phyloP scores from a whole-genome alignment of 1,284 basidiomycete genomes.

The Peniophora sp. region DNA sequence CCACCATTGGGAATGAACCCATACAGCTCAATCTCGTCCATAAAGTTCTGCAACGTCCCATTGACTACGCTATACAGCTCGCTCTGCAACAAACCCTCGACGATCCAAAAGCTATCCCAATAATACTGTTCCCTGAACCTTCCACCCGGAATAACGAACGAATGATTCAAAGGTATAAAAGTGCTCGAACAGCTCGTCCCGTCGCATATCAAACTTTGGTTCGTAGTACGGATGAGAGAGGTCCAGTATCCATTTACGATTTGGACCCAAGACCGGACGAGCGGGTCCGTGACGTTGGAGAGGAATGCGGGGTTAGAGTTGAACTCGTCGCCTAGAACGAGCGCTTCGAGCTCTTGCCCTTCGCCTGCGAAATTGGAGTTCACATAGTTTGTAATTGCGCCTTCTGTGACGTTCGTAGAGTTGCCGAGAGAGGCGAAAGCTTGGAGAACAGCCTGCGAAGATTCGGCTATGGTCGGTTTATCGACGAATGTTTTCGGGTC shows the following conservation, averaged over 20 bases:
- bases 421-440: constrained; percentile 57
- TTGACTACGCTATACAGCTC: constrained; percentile 70
- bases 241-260: constrained; percentile 82
- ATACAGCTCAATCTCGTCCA: constrained; percentile 77
- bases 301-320: constrained; percentile 62
- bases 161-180: constrained; percentile 84
- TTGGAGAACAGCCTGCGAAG: constrained; percentile 55
- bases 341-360: constrained; percentile 72
- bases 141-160: constrained; percentile 84
- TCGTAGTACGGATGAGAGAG: constrained; percentile 71
- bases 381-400: constrained; percentile 62
- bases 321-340: constrained; percentile 52
- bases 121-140: constrained; percentile 72
- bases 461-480: constrained; percentile 70
- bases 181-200: constrained; percentile 66
- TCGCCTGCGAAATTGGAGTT: constrained; percentile 78
- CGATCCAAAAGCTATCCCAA: constrained; percentile 85
- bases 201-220: constrained; percentile 61
- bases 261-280: constrained; percentile 67
- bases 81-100: constrained; percentile 76
- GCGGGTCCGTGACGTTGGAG: constrained; percentile 60
- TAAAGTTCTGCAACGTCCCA: constrained; percentile 81
- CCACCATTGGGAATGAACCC: constrained; percentile 95
- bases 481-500: constrained; percentile 91
- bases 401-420: constrained; percentile 40